These are phyloP conservation scores for Fusarium agapanthi DNA, from an alignment of 2,329 filamentous ascomycete species.

Conservation along the genomic window DNA sequence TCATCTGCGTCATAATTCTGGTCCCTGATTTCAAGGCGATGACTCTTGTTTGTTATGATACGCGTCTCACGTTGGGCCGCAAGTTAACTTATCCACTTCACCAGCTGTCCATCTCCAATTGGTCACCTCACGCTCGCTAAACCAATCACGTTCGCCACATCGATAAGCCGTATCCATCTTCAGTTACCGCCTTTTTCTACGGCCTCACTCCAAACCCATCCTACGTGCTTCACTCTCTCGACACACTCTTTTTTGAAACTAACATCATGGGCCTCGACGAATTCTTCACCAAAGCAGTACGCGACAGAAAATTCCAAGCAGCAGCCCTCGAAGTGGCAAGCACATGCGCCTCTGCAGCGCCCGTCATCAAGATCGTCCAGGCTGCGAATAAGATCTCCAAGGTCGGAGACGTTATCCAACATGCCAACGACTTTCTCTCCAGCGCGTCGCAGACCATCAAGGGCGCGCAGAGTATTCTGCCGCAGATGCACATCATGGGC, in stretches of 20 bases:
- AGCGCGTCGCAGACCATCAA: conserved; percentile 37
- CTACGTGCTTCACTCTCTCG: not conserved
- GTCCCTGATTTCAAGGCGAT: not conserved
- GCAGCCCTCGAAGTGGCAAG: conserved; percentile 25
- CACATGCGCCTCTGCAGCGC: conserved; percentile 21
- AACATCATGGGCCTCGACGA: conserved; percentile 25
- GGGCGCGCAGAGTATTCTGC: conserved; percentile 39
- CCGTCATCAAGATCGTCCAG: conserved; percentile 38
- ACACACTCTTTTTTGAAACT: not conserved
- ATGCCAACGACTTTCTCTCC: conserved; percentile 36
- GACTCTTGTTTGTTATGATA: conserved; percentile 12
- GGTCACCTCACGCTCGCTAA: not conserved
- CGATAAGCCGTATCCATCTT: conserved; percentile 21
- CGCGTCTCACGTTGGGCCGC: conserved; percentile 23
- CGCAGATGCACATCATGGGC: conserved; percentile 48
- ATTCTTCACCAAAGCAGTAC: conserved; percentile 18
- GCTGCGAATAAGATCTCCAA: conserved; percentile 40
- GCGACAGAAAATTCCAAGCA: conserved; percentile 22
- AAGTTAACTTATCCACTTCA: not conserved
- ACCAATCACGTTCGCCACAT: not conserved
- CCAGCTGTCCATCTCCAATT: conserved; percentile 23
- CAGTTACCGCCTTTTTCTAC: conserved; percentile 29
- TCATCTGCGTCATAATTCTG: not conserved
- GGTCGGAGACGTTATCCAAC: conserved; percentile 37
- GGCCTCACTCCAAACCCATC: not conserved